phyloP scores from a whole-genome alignment of 768 basidiomycete genomes.

The Lactarius hengduanensis region DNA sequence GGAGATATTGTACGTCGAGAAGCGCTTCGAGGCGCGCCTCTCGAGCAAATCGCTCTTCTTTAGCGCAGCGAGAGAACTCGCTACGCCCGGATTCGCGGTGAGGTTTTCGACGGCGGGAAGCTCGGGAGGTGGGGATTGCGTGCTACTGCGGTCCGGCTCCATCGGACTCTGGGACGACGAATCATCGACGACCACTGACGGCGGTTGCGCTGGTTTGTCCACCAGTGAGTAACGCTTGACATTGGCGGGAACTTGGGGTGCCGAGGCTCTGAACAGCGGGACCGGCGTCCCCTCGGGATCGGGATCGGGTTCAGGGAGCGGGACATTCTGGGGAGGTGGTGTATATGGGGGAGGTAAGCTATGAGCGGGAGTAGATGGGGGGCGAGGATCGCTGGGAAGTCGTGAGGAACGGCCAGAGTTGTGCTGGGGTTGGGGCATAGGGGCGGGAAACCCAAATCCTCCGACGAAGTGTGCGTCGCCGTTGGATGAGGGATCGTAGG shows the following conservation, averaged over 20 bases:
- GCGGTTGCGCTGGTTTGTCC: conserved; percentile 59
- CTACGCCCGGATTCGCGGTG: conserved; percentile 46
- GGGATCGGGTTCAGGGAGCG: conserved; percentile 25
- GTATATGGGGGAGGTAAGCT: conserved; percentile 1
- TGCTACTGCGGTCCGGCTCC: conserved; percentile 28
- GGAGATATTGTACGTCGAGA: conserved; percentile 90
- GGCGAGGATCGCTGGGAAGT: conserved; percentile 14
- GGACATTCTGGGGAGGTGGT: conserved; percentile 21
- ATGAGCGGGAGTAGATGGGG: conserved; percentile 5
- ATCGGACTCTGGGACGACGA: conserved; percentile 34
- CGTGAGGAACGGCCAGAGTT: conserved; percentile 15
- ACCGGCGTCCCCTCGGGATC: conserved; percentile 31
- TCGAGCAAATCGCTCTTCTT: conserved; percentile 85
- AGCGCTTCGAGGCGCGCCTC: conserved; percentile 91
- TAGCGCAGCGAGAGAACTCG: conserved; percentile 82
- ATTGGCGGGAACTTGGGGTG: conserved; percentile 54
- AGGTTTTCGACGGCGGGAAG: conserved; percentile 47
- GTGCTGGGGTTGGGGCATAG: conserved; percentile 14
- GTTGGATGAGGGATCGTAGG: conserved; percentile 25
- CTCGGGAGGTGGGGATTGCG: conserved; percentile 36
- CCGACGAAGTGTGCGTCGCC: conserved; percentile 50
- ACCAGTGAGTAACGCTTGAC: conserved; percentile 80
- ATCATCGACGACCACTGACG: conserved; percentile 55
- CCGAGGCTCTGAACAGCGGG: conserved; percentile 33
- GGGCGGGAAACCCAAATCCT: conserved; percentile 42